These are phyloP conservation scores for Megacollybia marginata DNA, from an alignment of 768 basidiomycete species.

Conservation along the genomic window DNA sequence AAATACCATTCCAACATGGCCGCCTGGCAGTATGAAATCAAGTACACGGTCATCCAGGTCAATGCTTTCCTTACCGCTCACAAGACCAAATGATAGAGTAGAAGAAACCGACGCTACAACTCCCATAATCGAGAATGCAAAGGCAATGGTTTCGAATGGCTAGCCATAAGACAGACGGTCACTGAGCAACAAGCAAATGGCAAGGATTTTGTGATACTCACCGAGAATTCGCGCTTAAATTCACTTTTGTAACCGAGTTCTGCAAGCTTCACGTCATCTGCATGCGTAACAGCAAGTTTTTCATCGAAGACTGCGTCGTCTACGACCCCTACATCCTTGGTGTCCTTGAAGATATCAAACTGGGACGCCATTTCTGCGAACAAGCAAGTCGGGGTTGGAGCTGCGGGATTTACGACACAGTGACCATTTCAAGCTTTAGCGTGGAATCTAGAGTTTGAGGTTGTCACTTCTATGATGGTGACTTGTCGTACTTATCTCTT, in stretches of 20 bases:
- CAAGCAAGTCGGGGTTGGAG: no score
- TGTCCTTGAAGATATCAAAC: no score
- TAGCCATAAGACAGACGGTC: conserved; percentile 13
- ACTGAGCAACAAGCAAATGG: neutral
- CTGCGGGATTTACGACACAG: no score
- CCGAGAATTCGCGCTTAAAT: conserved; percentile 70
- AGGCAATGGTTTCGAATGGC: conserved; percentile 57
- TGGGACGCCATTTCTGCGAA: no score
- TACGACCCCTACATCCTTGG: no score
- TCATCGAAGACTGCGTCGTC: no score
- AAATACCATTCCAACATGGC: conserved; percentile 72
- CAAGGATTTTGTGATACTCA: conserved; percentile 18
- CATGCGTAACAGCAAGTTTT: conserved; percentile 13
- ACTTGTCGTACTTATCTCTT: no score
- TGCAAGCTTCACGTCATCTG: conserved; percentile 53
- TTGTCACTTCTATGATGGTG: no score
- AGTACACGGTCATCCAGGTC: neutral
- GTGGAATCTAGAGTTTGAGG: no score
- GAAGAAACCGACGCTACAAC: conserved; percentile 64
- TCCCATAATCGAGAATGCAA: conserved; percentile 68
- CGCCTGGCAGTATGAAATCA: conserved; percentile 41
- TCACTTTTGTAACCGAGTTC: conserved; percentile 65
- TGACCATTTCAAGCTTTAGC: no score
- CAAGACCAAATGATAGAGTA: conserved; percentile 55
- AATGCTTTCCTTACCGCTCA: conserved; percentile 38